A percentile compares a stretch with the other conserved stretches of the same genome.
phyloP scores from a whole-genome alignment of 345 rosid genomes.

The Pistacia vera region DNA sequence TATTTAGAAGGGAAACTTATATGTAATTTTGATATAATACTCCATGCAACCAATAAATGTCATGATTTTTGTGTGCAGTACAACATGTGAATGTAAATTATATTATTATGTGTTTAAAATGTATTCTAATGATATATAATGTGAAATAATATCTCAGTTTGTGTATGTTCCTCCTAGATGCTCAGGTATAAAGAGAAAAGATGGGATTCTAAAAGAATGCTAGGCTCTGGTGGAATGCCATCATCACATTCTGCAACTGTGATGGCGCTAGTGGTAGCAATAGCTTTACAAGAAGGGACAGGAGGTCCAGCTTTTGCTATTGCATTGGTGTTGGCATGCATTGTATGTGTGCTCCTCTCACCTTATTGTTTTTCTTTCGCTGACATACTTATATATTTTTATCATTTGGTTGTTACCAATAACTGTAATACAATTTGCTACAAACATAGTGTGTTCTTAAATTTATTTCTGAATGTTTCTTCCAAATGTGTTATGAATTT shows the following conservation, averaged over 20 bases:
- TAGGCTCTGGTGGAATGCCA: slow-evolving; percentile 97
- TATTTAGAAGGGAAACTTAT: too few relatives aligned
- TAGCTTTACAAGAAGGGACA: slow-evolving; percentile 79
- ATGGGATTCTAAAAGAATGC: slow-evolving; percentile 90
- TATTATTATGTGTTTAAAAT: too few relatives aligned
- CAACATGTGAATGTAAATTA: too few relatives aligned
- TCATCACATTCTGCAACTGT: slow-evolving; percentile 97
- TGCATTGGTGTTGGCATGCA: slow-evolving; percentile 79
- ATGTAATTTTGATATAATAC: too few relatives aligned
- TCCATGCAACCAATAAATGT: too few relatives aligned
- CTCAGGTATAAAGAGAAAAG: slow-evolving; percentile 94
- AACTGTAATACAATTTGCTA: not conserved
- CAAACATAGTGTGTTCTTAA: too few relatives aligned
- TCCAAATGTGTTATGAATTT: not conserved
- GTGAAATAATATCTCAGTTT: slow-evolving; percentile 31
- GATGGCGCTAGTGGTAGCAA: slow-evolving; percentile 83
- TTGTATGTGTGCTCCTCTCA: slow-evolving; percentile 58
- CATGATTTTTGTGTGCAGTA: not conserved
- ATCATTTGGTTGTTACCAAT: not conserved
- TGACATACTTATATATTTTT: not conserved
- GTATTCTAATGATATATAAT: not conserved
- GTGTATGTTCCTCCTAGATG: slow-evolving; percentile 49
- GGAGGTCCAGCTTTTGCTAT: slow-evolving; percentile 84
- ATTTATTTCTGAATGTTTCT: not conserved
- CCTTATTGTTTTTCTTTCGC: slow-evolving; percentile 1